phyloP scores from a whole-genome alignment of 2,329 filamentous ascomycete genomes.

The Fusarium pseudoanthophilum region DNA sequence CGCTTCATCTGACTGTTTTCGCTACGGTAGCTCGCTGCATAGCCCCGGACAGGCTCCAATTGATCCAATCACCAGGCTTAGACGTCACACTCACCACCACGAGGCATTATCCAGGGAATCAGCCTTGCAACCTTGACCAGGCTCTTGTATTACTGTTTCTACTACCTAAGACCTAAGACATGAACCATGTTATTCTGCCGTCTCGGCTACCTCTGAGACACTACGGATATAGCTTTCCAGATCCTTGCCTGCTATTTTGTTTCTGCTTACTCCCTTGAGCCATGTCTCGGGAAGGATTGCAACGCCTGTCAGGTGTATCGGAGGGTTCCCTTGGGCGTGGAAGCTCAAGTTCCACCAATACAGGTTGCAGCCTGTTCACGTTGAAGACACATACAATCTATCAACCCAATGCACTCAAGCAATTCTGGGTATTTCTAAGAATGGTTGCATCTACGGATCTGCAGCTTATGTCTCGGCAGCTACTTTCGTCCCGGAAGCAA shows the following conservation, averaged over 20 bases:
- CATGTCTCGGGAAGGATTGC: constrained; percentile 39
- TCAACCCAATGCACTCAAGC: neutral
- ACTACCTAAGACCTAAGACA: constrained; percentile 7
- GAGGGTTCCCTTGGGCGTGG: neutral
- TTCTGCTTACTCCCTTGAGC: constrained; percentile 6
- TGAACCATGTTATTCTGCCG: constrained; percentile 25
- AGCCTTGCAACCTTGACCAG: constrained; percentile 35
- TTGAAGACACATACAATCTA: constrained; percentile 17
- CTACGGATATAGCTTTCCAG: constrained; percentile 14
- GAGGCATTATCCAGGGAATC: constrained; percentile 35
- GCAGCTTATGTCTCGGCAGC: constrained; percentile 15
- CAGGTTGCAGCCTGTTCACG: neutral
- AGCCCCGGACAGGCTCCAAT: constrained; percentile 27
- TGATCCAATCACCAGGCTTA: constrained; percentile 24
- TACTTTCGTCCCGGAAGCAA: constrained; percentile 11
- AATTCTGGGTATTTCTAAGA: constrained; percentile 17
- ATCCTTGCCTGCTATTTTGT: constrained; percentile 18
- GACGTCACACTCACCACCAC: constrained; percentile 21
- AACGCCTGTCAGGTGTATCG: neutral
- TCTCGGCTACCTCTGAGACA: constrained; percentile 34
- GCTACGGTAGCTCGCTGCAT: constrained; percentile 31
- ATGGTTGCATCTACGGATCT: constrained; percentile 12
- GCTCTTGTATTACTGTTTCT: constrained; percentile 1
- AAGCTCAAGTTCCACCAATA: constrained; percentile 22
- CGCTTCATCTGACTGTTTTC: constrained; percentile 34